Base-by-base conservation (phyloP, 2,329 filamentous ascomycete genomes). In the Aspergillus melleus region DNA sequence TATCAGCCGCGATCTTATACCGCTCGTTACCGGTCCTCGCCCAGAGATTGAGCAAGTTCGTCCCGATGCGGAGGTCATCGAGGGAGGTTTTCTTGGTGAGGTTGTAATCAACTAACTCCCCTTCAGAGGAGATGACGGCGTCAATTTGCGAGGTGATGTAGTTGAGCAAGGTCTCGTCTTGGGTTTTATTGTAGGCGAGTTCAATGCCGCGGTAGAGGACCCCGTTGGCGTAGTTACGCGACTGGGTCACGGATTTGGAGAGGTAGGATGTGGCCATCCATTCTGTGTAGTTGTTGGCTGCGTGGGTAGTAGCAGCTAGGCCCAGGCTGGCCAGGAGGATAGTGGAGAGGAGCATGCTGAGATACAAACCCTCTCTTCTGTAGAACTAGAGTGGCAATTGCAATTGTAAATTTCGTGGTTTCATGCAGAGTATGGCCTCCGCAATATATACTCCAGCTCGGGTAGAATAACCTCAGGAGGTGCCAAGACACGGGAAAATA, bases 201-300 rank as follows among this genome's bases (percentile, higher is more conserved):
- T 64, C 62, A 19, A 64, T 49, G 6, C 61, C 58, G 0, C 55
- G 58, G 49, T 64, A 62, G 26, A 63, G 61, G 2, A 64, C 61
- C 2, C 55, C 62, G 10, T 59, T 55, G 47, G 61, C 61, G 56
- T 64, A 64, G 54, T 64, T 64, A 19, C 62, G 61, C 14, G 61
- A 64, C 16, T 44, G 39, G 8, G 50, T 26, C 16, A 64, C 53
- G 1, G 52, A 44, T 20, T 63, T 61, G 24, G 58, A 61, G 36
- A 63, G 44, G 47, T 46, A 64, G 20, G 62, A 64, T 6, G 52
- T 29, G 10, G 60, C 50, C 51, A 64, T 52, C 55, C 58, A 63
- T 57, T 64, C 62, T 2, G 62, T 64, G 49, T 61, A 63, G 56
- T 63, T 63, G 11, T 36, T 36, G 32, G 59, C 49, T 11, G 22